These are phyloP conservation scores for Botrytis fragariae DNA, from an alignment of 2,329 filamentous ascomycete genomes.

Conservation along the genomic window DNA sequence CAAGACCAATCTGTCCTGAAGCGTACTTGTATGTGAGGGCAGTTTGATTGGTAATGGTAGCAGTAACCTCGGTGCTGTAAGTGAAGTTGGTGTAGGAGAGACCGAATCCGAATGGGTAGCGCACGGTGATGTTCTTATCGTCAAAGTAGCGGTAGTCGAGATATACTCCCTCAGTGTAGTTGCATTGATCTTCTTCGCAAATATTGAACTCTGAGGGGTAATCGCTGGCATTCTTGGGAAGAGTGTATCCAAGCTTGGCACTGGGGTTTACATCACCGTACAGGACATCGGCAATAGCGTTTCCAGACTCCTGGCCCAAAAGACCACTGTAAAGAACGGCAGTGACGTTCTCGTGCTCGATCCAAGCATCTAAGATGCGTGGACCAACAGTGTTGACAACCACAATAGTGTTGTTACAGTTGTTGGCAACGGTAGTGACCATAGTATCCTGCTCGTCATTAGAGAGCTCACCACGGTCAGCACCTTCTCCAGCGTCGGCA, in stretches of 20 bases:
- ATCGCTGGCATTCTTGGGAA: not conserved
- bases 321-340: constrained; percentile 61
- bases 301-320: constrained; percentile 52
- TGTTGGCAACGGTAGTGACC: constrained; percentile 50
- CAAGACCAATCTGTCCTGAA: not conserved
- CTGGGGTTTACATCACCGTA: not conserved
- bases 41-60: not conserved
- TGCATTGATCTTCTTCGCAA: not conserved
- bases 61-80: not conserved
- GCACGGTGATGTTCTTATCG: not conserved
- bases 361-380: constrained; percentile 57
- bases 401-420: constrained; percentile 61
- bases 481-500: not conserved
- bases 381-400: constrained; percentile 62
- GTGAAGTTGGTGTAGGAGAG: not conserved
- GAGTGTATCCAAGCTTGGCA: not conserved
- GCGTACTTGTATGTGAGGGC: not conserved
- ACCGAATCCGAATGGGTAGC: not conserved
- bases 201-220: not conserved
- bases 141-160: not conserved
- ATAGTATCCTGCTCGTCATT: constrained; percentile 38
- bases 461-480: not conserved
- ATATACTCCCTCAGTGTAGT: not conserved
- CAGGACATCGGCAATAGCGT: not conserved
- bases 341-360: constrained; percentile 58